Conservation (phyloP, 2,329 filamentous ascomycete genomes). For the Sclerotinia nivalis region DNA sequence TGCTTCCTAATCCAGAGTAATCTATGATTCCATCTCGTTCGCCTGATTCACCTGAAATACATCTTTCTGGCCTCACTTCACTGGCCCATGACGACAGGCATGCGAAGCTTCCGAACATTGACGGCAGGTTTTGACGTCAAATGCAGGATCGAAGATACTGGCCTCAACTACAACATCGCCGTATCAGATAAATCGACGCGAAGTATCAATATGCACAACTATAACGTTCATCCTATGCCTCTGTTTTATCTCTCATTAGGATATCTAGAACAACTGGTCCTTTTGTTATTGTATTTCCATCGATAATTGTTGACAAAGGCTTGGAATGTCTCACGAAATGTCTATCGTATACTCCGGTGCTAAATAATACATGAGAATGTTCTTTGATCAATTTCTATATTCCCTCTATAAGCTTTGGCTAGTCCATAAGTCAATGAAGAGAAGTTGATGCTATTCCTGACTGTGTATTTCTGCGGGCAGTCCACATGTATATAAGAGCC, state of each 20-base stretch:
- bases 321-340: not conserved
- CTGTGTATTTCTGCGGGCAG: not conserved
- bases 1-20: not conserved
- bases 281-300: conserved; percentile 1
- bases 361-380: not conserved
- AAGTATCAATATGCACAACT: not conserved
- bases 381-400: not conserved
- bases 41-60: not conserved
- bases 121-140: not conserved
- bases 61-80: no score
- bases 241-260: not conserved
- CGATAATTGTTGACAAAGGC: not conserved
- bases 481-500: not conserved
- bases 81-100: not conserved
- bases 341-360: not conserved
- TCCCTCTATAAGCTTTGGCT: not conserved
- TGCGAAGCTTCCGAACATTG: not conserved
- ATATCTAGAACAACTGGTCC: not conserved
- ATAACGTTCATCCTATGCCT: not conserved
- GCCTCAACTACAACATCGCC: not conserved
- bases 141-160: not conserved
- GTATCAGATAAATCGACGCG: not conserved
- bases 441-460: not conserved
- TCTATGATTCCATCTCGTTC: not conserved
- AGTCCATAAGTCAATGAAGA: not conserved